Evolutionary conservation across 2,329 filamentous ascomycete genomes (phyloP).

Genomic region (Pseudogymnoascus sp.): DNA sequence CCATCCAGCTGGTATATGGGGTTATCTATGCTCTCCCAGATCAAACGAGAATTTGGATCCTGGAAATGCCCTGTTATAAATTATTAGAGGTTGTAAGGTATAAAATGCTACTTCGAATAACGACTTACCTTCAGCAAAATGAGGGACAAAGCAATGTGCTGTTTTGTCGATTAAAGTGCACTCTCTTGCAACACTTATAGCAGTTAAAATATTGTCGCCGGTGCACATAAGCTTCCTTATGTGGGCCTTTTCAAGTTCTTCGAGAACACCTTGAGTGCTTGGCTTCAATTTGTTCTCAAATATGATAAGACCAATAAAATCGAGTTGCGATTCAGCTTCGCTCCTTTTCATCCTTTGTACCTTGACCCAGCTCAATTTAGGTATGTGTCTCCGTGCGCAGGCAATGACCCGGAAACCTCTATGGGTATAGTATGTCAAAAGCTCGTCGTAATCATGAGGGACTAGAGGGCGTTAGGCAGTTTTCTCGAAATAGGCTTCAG

Average conservation of each 20-base stretch:
- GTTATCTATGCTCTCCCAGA: constrained; percentile 95
- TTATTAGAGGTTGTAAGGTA: background rate
- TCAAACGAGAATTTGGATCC: constrained; percentile 64
- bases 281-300: constrained; percentile 98
- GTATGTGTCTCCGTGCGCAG: constrained; percentile 81
- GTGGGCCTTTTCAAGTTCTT: constrained; percentile 72
- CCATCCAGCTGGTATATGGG: constrained; percentile 69
- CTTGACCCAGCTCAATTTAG: constrained; percentile 86
- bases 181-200: constrained; percentile 89
- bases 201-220: constrained; percentile 94
- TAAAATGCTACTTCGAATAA: background rate
- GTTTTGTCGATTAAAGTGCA: constrained; percentile 73
- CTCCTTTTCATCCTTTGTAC: constrained; percentile 86
- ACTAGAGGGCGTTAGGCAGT: constrained; percentile 39
- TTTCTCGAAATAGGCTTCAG: constrained; percentile 1
- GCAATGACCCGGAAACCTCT: constrained; percentile 94
- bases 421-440: constrained; percentile 86
- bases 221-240: constrained; percentile 95
- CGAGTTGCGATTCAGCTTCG: constrained; percentile 74
- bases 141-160: constrained; percentile 87
- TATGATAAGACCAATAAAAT: constrained; percentile 93
- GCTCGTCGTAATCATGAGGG: constrained; percentile 81
- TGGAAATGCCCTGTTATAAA: constrained; percentile 53
- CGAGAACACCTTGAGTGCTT: constrained; percentile 70
- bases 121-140: constrained; percentile 63